Evolutionary conservation across 805 yeast genomes (phyloP).

Genomic region (Kodamaea kaohsiungensis): DNA sequence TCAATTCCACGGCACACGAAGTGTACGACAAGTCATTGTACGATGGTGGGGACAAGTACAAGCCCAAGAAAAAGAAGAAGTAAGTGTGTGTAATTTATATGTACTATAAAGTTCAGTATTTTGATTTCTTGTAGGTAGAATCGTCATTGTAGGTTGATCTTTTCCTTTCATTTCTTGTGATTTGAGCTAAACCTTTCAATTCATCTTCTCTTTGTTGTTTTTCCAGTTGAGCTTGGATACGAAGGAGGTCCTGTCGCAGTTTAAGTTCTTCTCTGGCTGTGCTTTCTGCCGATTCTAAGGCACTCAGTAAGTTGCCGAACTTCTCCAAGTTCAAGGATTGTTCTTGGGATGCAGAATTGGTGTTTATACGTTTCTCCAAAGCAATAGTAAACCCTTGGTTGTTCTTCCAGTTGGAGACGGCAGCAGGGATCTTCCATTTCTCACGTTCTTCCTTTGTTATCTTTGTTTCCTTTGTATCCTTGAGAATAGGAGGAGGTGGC

Average conservation of each 20-base stretch:
- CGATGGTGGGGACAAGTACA: constrained; percentile 51
- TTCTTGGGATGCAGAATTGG: constrained; percentile 26
- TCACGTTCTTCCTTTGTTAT: constrained; percentile 71
- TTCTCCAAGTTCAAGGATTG: constrained; percentile 52
- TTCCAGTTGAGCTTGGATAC: constrained; percentile 23
- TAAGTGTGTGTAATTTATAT: neutral
- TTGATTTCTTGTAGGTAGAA: neutral
- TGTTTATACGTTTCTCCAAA: constrained; percentile 65
- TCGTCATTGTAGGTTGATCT: constrained; percentile 9
- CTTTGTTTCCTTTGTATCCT: constrained; percentile 35
- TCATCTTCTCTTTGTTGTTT: constrained; percentile 31
- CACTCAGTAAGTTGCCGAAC: constrained; percentile 64
- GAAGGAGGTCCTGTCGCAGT: constrained; percentile 18
- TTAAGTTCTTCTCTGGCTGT: constrained; percentile 30
- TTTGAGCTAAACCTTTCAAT: constrained; percentile 20
- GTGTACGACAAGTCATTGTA: constrained; percentile 52
- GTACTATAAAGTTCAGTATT: neutral
- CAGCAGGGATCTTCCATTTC: constrained; percentile 87
- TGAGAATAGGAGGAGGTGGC: constrained; percentile 64
- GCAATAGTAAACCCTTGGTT: constrained; percentile 85
- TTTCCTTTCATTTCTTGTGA: constrained; percentile 28
- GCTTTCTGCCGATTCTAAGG: constrained; percentile 51
- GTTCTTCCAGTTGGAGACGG: constrained; percentile 94
- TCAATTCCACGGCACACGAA: constrained; percentile 57
- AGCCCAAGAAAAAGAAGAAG: constrained; percentile 17